A percentile compares a stretch with the other conserved stretches of the same genome.
Conservation (phyloP, 345 rosid species). For the Turnera subulata region DNA sequence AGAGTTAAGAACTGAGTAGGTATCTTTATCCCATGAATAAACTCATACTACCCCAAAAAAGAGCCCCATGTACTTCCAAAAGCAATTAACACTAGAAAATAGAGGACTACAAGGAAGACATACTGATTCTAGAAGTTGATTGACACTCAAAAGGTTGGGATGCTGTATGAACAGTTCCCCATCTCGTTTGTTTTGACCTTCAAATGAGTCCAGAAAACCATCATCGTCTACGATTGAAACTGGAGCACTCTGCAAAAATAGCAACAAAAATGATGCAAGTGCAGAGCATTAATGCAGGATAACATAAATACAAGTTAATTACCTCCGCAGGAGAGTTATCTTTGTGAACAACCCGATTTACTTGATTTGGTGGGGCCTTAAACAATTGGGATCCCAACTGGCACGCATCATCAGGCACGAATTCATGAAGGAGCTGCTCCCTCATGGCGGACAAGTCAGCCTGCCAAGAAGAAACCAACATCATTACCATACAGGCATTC, state of each 20-base stretch:
- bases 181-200: constrained; percentile 33
- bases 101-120: constrained; percentile 9
- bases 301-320: constrained; percentile 14
- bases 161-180: constrained; percentile 28
- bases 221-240: constrained; percentile 52
- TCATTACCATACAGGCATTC: neutral
- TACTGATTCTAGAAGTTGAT: constrained; percentile 87
- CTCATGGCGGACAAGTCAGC: constrained; percentile 43
- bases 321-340: constrained; percentile 37
- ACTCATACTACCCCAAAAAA: neutral
- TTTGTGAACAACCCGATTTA: constrained; percentile 33
- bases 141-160: constrained; percentile 52
- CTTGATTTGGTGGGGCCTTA: constrained; percentile 39
- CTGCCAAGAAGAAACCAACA: constrained; percentile 38
- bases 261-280: constrained; percentile 12
- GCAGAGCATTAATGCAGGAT: constrained; percentile 12
- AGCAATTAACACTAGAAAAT: neutral
- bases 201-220: constrained; percentile 43
- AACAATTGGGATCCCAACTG: constrained; percentile 62
- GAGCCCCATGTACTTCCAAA: neutral
- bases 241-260: constrained; percentile 36
- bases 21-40: neutral
- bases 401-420: constrained; percentile 82
- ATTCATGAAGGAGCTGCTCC: constrained; percentile 64
- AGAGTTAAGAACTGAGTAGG: neutral